Evolutionary conservation across 768 basidiomycete species (phyloP).

Genomic region (Guyanaporus albipodus): DNA sequence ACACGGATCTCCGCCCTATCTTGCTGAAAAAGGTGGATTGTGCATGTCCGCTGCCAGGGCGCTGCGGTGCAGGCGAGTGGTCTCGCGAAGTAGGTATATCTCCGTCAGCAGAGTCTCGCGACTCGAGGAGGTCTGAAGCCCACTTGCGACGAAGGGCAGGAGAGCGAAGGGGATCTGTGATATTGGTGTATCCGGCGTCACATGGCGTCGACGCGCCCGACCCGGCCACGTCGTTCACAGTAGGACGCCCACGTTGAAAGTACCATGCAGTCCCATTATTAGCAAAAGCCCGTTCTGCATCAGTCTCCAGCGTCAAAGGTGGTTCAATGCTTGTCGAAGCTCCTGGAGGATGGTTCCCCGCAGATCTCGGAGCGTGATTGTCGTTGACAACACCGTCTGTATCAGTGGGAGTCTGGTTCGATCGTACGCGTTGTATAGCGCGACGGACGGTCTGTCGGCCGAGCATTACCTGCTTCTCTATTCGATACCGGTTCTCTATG

Average conservation of each 20-base stretch:
- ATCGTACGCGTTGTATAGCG: constrained; percentile 39
- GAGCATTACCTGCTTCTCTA: constrained; percentile 79
- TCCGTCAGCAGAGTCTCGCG: constrained; percentile 20
- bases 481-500: constrained; percentile 82
- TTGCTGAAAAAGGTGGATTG: constrained; percentile 39
- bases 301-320: constrained; percentile 73
- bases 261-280: constrained; percentile 50
- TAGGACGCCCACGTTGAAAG: constrained; percentile 46
- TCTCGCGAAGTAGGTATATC: constrained; percentile 11
- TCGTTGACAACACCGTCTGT: constrained; percentile 24
- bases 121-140: constrained; percentile 41
- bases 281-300: constrained; percentile 68
- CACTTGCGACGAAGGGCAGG: constrained; percentile 46
- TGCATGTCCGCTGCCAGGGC: constrained; percentile 8
- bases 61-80: constrained; percentile 6
- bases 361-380: constrained; percentile 17
- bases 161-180: constrained; percentile 38
- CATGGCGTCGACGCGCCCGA: constrained; percentile 35
- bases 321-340: constrained; percentile 40
- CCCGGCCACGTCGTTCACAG: constrained; percentile 18
- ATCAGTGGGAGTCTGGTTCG: constrained; percentile 20
- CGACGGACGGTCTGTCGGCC: constrained; percentile 73
- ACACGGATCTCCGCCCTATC: constrained; percentile 43
- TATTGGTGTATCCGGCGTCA: constrained; percentile 24
- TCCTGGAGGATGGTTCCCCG: constrained; percentile 15